phyloP scores from a whole-genome alignment of 495 filamentous ascomycete genomes.

The Immersiella caudata region DNA sequence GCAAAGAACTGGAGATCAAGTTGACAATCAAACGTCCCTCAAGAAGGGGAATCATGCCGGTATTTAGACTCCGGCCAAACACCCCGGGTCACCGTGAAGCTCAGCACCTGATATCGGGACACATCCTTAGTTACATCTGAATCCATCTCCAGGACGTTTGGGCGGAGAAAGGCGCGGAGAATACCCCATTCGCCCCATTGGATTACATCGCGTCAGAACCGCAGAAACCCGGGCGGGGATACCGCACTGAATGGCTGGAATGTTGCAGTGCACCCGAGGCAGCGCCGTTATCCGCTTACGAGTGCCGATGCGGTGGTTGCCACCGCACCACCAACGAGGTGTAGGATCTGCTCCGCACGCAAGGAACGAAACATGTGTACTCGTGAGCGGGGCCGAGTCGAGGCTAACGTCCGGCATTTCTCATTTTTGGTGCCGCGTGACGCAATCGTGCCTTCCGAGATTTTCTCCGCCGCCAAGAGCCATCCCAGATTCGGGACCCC shows the following conservation, averaged over 20 bases:
- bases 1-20: not conserved
- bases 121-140: not conserved
- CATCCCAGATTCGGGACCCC: not conserved
- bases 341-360: not conserved
- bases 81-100: not conserved
- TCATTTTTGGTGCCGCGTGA: constrained; percentile 20
- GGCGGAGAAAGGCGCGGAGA: constrained; percentile 21
- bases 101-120: not conserved
- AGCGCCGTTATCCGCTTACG: not conserved
- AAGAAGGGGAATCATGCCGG: not conserved
- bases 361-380: not conserved
- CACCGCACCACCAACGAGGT: not conserved
- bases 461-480: constrained; percentile 27
- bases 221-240: no score
- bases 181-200: not conserved
- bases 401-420: constrained; percentile 17
- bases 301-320: not conserved
- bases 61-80: not conserved
- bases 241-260: not conserved
- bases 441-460: constrained; percentile 27
- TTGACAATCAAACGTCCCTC: not conserved
- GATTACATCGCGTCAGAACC: no score
- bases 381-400: constrained; percentile 14
- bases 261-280: not conserved
- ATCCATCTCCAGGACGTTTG: not conserved